Evolutionary conservation across 116 monocot species (phyloP), one percentile per base, ranked within the genome.

Genomic region (Phalaenopsis hybrid): DNA sequence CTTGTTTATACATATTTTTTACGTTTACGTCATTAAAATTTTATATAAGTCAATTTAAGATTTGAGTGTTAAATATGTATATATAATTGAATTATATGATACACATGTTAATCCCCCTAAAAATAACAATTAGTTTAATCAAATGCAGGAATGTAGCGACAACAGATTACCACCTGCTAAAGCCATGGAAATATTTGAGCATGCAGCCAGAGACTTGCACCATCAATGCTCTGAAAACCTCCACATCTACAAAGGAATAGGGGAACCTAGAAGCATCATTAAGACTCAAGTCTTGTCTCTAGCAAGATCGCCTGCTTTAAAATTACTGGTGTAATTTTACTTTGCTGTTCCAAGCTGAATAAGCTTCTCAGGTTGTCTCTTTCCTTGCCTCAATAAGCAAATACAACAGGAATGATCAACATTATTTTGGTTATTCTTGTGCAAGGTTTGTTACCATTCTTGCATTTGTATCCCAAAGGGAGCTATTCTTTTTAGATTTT

Each of bases 171-270:
- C 75, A 6, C 75, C 75, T 75, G 75, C 75, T 9, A 44, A 75
- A 45, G 44, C 75, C 44, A 45, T 75, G 45, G 75, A 75, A 41
- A 75, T 75, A 75, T 44, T 75, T n/a, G 75, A 75, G 20, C 75
- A 75, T 20, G 75, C 75, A n/a, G 44, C 44, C 1, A 43, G 44
- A 45, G 31, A 20, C 75, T 44, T 75, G 43, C 75, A 44, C 18
- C 75, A 44, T 2, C 45, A 45, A 15, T 75, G 4, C 44, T n/a
- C 75, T 5, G 44, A 75, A 75, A 75, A 75, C 75, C 75, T 75
- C 20, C 75, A 43, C 4, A 75, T 75, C 75, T 75, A 75, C 44
- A 45, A 44, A 15, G 75, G n/a, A 20, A 75, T 75, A 15, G 75
- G 44, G 44, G 28, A 75, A 4, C 75, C 44, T 41, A 75, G 8